Evolutionary conservation across 495 filamentous ascomycete species (phyloP).

Genomic region (Aspergillus indologenus): DNA sequence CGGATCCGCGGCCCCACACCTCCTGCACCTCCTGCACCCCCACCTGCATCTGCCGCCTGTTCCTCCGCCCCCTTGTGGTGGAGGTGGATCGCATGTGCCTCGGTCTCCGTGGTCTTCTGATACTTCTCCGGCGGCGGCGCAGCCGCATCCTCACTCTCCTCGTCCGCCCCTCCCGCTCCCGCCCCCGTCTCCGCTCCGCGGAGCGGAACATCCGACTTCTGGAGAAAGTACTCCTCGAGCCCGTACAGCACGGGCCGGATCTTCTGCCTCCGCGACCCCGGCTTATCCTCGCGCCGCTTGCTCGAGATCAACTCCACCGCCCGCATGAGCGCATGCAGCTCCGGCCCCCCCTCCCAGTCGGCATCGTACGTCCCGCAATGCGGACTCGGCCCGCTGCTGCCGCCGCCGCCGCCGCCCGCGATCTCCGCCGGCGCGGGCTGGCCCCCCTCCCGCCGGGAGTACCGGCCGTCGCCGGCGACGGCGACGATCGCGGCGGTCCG

Average conservation of each 20-base stretch:
- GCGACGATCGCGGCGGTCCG: slow-evolving; percentile 56
- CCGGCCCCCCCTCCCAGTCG: slow-evolving; percentile 60
- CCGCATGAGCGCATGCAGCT: slow-evolving; percentile 80
- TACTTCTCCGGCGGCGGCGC: slow-evolving; percentile 22
- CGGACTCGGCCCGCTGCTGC: slow-evolving; percentile 30
- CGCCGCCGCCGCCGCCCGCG: slow-evolving; percentile 24
- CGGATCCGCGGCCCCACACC: slow-evolving; percentile 28
- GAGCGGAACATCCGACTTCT: slow-evolving; percentile 16
- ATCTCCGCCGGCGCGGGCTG: slow-evolving; percentile 28
- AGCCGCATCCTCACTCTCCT: slow-evolving; percentile 6
- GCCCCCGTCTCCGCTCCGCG: too few relatives aligned
- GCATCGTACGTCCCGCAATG: slow-evolving; percentile 27
- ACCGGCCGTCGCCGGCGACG: slow-evolving; percentile 77
- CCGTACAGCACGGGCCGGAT: slow-evolving; percentile 25
- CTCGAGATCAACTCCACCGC: slow-evolving; percentile 84
- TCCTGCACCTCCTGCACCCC: too few relatives aligned
- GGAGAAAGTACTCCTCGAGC: slow-evolving; percentile 39
- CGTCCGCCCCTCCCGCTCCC: not conserved
- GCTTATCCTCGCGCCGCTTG: slow-evolving; percentile 45
- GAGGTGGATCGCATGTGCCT: slow-evolving; percentile 3
- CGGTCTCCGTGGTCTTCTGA: slow-evolving; percentile 16
- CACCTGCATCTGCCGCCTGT: not conserved
- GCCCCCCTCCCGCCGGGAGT: slow-evolving; percentile 47
- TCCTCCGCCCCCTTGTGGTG: not conserved
- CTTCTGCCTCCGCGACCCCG: slow-evolving; percentile 2